Percentiles rank a stretch among this genome's conserved stretches.
Evolutionary conservation across 1,284 basidiomycete species (phyloP).

Genomic region (Neolentinus lepideus): DNA sequence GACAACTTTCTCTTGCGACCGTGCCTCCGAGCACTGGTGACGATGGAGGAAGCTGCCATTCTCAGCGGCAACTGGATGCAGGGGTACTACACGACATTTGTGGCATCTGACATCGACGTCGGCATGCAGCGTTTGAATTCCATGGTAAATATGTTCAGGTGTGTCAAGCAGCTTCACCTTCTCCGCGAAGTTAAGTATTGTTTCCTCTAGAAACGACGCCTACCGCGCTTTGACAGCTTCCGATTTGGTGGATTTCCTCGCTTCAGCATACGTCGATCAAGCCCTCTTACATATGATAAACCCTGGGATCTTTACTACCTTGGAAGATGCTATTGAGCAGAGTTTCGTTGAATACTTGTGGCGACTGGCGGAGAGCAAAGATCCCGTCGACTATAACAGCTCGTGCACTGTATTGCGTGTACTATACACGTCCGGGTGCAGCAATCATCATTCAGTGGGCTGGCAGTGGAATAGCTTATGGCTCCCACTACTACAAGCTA

Average conservation of each 20-base stretch:
- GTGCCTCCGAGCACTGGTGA: not conserved
- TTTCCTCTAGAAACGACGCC: not conserved
- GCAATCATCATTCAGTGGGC: not conserved
- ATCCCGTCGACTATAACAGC: not conserved
- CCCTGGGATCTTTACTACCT: not conserved
- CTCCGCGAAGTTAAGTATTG: not conserved
- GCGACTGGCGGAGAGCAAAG: not conserved
- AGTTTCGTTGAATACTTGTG: not conserved
- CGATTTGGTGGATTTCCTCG: not conserved
- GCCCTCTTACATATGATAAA: not conserved
- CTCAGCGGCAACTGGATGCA: not conserved
- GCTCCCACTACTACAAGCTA: not conserved
- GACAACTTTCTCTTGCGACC: not conserved
- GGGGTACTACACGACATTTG: not conserved
- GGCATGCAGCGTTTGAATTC: not conserved
- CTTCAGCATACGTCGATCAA: not conserved
- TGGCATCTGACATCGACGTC: not conserved
- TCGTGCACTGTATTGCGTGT: not conserved
- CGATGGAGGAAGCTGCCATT: not conserved
- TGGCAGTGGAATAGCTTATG: not conserved
- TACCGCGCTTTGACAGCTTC: not conserved
- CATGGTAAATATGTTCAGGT: not conserved
- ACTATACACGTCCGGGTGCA: not conserved
- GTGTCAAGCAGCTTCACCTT: not conserved
- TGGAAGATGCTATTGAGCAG: not conserved